Evolutionary conservation across 2,329 filamentous ascomycete genomes (phyloP).

Genomic region (Hypoxylon sp.): DNA sequence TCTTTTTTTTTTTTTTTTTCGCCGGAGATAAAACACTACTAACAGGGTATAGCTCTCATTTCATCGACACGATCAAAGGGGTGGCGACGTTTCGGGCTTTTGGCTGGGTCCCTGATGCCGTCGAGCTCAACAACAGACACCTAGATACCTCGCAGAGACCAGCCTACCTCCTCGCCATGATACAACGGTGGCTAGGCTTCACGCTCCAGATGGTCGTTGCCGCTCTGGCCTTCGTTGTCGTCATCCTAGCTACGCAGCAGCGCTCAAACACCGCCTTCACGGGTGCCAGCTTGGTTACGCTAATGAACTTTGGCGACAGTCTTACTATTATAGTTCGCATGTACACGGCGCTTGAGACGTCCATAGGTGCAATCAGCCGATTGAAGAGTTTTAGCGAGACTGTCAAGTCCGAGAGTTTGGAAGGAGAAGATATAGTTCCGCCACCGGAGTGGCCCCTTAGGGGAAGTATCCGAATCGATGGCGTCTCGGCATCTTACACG

Average conservation of each 20-base stretch:
- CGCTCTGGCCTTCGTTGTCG: slow-evolving; percentile 40
- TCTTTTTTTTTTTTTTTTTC: background rate
- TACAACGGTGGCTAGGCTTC: slow-evolving; percentile 54
- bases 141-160: slow-evolving; percentile 63
- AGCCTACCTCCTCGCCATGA: slow-evolving; percentile 62
- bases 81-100: slow-evolving; percentile 63
- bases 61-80: slow-evolving; percentile 61
- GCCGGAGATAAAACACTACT: slow-evolving; percentile 3
- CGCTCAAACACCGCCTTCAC: slow-evolving; percentile 44
- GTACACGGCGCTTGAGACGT: slow-evolving; percentile 50
- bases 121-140: slow-evolving; percentile 55
- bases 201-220: slow-evolving; percentile 41
- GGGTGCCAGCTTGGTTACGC: slow-evolving; percentile 48
- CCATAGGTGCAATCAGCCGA: slow-evolving; percentile 50
- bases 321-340: slow-evolving; percentile 47
- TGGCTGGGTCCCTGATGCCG: slow-evolving; percentile 55
- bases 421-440: slow-evolving; percentile 43
- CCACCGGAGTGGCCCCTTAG: slow-evolving; percentile 46
- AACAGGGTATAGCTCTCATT: slow-evolving; percentile 51
- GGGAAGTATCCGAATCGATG: slow-evolving; percentile 42
- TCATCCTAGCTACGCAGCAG: slow-evolving; percentile 41
- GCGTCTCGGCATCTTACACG: slow-evolving; percentile 47
- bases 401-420: slow-evolving; percentile 41
- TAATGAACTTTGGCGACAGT: slow-evolving; percentile 47
- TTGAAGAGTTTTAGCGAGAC: slow-evolving; percentile 44